Percentiles rank a stretch among this genome's conserved stretches.
phyloP scores from a whole-genome alignment of 306 rosid species.

The Vigna radiata region DNA sequence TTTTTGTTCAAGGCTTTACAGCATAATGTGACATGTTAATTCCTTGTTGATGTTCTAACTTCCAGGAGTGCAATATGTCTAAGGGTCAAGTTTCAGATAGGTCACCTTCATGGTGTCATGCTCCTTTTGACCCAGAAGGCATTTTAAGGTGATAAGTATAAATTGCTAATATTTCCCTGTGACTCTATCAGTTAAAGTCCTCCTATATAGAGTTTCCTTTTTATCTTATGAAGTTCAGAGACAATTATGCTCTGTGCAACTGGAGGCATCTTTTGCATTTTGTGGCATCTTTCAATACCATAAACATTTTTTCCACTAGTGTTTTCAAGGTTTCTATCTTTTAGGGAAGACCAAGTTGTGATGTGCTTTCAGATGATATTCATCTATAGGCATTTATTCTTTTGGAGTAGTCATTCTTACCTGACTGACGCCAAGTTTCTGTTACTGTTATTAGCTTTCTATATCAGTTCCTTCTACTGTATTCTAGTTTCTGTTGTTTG shows the following conservation, averaged over 20 bases:
- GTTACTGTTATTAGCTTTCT: background rate
- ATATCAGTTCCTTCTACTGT: background rate
- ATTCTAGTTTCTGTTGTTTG: background rate
- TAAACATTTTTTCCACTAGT: background rate
- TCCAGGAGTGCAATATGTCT: conserved; percentile 79
- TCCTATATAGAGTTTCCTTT: conserved; percentile 24
- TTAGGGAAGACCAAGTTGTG: conserved; percentile 11
- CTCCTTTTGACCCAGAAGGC: conserved; percentile 98
- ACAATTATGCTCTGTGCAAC: conserved; percentile 6
- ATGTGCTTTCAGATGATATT: conserved; percentile 14
- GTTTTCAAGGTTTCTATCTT: conserved; percentile 3
- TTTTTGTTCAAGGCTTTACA: conserved; percentile 20
- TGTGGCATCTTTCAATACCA: background rate
- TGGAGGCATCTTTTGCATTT: background rate
- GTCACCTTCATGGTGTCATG: conserved; percentile 87
- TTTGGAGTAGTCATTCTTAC: background rate
- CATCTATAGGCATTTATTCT: conserved; percentile 14
- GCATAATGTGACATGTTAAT: conserved; percentile 30
- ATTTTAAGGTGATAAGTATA: conserved; percentile 72
- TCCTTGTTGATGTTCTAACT: conserved; percentile 48
- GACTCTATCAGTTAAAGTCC: conserved; percentile 9
- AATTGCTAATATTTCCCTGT: conserved; percentile 25
- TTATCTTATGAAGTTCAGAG: conserved; percentile 16
- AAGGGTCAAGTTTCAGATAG: conserved; percentile 68
- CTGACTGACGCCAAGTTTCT: conserved; percentile 18